A percentile compares a stretch with the other conserved stretches of the same genome.
phyloP scores from a whole-genome alignment of 2,329 filamentous ascomycete genomes.

The Colletotrichum ledebouriae region DNA sequence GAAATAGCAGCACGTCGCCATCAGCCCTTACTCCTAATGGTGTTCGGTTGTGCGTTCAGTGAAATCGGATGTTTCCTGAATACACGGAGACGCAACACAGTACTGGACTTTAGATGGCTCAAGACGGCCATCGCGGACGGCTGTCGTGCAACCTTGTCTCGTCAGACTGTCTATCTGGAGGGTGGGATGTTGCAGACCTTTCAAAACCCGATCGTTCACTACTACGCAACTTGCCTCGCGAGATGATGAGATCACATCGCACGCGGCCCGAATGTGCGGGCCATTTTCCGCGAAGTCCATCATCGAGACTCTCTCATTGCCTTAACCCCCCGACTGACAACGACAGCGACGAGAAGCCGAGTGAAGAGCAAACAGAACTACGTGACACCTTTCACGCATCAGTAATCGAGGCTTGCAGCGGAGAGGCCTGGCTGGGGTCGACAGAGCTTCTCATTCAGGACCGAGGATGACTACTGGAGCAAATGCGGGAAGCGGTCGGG shows the following conservation, averaged over 20 bases:
- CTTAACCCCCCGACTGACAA: not conserved
- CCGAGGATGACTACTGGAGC: not conserved
- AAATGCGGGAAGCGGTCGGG: not conserved
- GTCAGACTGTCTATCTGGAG: not conserved
- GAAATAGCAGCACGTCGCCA: conserved; percentile 38
- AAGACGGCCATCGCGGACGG: not conserved
- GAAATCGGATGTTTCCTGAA: not conserved
- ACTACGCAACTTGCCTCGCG: not conserved
- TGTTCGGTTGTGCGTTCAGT: not conserved
- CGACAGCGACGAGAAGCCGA: not conserved
- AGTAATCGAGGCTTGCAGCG: not conserved
- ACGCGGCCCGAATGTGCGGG: not conserved
- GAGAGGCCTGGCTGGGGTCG: not conserved
- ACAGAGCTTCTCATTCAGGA: not conserved
- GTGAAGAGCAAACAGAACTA: not conserved
- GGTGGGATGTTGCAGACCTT: not conserved
- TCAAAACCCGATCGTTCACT: not conserved
- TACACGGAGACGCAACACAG: too few species aligned
- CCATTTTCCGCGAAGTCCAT: not conserved
- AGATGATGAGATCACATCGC: not conserved
- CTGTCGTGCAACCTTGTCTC: not conserved
- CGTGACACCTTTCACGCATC: not conserved
- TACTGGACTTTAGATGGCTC: not conserved
- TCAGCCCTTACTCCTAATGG: conserved; percentile 42
- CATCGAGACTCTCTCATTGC: not conserved